A percentile compares a stretch with the other conserved stretches of the same genome.
phyloP scores from a whole-genome alignment of 2,329 filamentous ascomycete species.

The Fusarium sp. region DNA sequence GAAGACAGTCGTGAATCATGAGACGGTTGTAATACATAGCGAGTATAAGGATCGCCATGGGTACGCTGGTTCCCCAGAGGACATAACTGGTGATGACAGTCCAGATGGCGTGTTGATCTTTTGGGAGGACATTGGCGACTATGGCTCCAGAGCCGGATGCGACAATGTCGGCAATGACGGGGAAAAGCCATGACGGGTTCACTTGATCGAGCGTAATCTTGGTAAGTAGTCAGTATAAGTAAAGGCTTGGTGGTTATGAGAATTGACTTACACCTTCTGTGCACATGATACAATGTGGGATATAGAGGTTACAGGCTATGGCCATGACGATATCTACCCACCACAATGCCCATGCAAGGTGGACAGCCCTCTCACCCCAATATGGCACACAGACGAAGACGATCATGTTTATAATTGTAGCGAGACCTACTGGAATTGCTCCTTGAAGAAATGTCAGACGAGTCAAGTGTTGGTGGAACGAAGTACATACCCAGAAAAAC shows the following conservation, averaged over 20 bases:
- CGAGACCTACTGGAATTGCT: conserved; percentile 73
- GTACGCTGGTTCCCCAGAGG: conserved; percentile 69
- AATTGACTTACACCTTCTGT: conserved; percentile 51
- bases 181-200: conserved; percentile 72
- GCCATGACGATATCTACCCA: conserved; percentile 64
- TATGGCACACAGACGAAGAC: conserved; percentile 67
- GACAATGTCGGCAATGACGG: conserved; percentile 73
- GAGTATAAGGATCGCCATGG: conserved; percentile 66
- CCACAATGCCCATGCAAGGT: conserved; percentile 67
- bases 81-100: conserved; percentile 71
- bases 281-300: conserved; percentile 62
- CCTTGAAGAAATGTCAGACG: conserved; percentile 59
- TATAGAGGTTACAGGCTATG: conserved; percentile 60
- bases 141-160: conserved; percentile 69
- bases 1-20: conserved; percentile 70
- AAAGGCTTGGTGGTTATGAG: conserved; percentile 9
- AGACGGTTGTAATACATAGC: conserved; percentile 74
- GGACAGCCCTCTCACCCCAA: conserved; percentile 67
- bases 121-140: conserved; percentile 67
- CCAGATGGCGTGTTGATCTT: conserved; percentile 63
- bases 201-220: conserved; percentile 55
- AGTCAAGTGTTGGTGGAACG: neutral
- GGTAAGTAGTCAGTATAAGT: conserved; percentile 44
- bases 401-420: conserved; percentile 72
- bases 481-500: conserved; percentile 39